Percentiles rank a stretch among this genome's conserved stretches.
Evolutionary conservation across 495 filamentous ascomycete genomes (phyloP).

Genomic region (Cairneyella variabilis): DNA sequence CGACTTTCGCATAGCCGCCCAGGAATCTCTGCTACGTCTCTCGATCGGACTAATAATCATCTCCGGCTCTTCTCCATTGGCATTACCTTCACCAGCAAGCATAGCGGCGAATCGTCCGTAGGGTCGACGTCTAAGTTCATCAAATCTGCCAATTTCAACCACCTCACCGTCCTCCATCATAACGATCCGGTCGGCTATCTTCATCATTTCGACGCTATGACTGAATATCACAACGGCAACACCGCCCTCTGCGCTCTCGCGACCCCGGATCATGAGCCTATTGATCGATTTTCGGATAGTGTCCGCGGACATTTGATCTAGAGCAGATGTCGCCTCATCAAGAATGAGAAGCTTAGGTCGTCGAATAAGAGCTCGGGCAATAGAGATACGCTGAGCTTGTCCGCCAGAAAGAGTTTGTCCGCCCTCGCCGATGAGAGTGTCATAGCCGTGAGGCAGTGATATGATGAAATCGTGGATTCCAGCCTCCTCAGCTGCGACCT

Average conservation of each 20-base stretch:
- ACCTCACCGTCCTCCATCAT: slow-evolving; percentile 65
- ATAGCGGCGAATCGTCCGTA: slow-evolving; percentile 25
- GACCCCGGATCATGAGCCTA: slow-evolving; percentile 41
- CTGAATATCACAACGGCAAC: slow-evolving; percentile 71
- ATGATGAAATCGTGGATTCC: slow-evolving; percentile 78
- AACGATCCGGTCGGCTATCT: slow-evolving; percentile 63
- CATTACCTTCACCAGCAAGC: slow-evolving; percentile 3
- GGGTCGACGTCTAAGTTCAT: slow-evolving; percentile 41
- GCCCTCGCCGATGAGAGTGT: slow-evolving; percentile 73
- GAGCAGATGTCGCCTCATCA: slow-evolving; percentile 81
- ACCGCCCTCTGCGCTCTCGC: slow-evolving; percentile 17
- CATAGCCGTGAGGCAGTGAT: slow-evolving; percentile 69
- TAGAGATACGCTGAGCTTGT: slow-evolving; percentile 76
- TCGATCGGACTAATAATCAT: not conserved
- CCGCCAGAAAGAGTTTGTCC: slow-evolving; percentile 75
- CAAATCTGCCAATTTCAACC: slow-evolving; percentile 62
- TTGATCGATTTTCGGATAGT: slow-evolving; percentile 61
- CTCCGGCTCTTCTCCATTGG: not conserved
- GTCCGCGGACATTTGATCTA: slow-evolving; percentile 70
- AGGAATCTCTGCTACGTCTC: not conserved
- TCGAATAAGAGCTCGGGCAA: slow-evolving; percentile 75
- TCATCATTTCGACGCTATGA: slow-evolving; percentile 80
- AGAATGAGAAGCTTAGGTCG: slow-evolving; percentile 69
- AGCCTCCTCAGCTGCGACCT: slow-evolving; percentile 59
- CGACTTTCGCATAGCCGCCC: not conserved